Base-by-base conservation (phyloP, 805 yeast genomes). In the Naumovozyma dairenensis region DNA sequence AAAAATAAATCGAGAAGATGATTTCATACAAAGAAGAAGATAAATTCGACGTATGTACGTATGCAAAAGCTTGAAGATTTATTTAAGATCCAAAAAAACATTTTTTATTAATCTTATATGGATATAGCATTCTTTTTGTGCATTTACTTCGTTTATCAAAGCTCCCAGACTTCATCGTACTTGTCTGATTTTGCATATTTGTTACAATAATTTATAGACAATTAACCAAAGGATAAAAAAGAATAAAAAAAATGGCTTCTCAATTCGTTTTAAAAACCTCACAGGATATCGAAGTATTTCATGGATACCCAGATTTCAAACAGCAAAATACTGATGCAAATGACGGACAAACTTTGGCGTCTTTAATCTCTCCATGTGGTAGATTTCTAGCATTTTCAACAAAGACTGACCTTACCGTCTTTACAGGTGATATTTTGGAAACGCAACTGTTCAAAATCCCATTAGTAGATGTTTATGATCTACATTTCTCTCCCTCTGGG, bases 401-500 rank as follows among this genome's bases (percentile, higher is more conserved):
- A 13, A 44, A 46, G 25, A 43, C 38, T 6, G 31, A 36, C n/a
- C 47, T 55, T 5, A 53, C 48, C 33, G 46, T 58, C 1, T 49
- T 43, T 30, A 38, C 50, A 12, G 60, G 60, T 21, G 48, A 47
- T 14, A 40, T 40, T 10, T 53, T 53, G 5, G 48, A 55, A 10
- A 38, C 27, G 5, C 30, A 45, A 21, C 29, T 48, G 25, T 33
- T 48, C 26, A 39, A 39, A n/a, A 28, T 47, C 24, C 41, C 71
- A 24, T 61, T 77, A 31, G 53, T 65, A 21, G 94, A 85, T 42
- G 82, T 78, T 13, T 76, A 78, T 49, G 96, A 92, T 53, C 55
- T 92, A 48, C 74, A 75, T 40, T 86, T 92, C 57, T 83, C 95
- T n/a, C 94, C 96, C 7, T 66, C 72, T 31, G 97, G 96, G 12